Conservation (phyloP, 148 eudicot species). For the Vaccinium darrowii region DNA sequence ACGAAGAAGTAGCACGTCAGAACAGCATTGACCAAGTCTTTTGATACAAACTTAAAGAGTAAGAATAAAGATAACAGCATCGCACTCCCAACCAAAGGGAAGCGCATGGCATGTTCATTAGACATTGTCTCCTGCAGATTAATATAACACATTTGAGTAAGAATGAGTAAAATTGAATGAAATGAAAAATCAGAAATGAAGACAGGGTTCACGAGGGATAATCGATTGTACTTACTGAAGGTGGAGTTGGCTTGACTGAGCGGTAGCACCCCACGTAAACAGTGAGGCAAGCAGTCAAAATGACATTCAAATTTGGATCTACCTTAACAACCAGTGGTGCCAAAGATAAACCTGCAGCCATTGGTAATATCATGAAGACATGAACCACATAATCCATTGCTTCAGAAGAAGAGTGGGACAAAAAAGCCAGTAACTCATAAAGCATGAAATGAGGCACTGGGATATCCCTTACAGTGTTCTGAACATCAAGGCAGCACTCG, state of each 20-base stretch:
- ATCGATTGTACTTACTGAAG: slow-evolving; percentile 60
- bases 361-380: slow-evolving; percentile 6
- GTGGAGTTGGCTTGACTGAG: slow-evolving; percentile 95
- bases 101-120: slow-evolving; percentile 95
- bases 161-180: not conserved
- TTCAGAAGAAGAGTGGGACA: not conserved
- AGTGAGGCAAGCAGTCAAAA: slow-evolving; percentile 91
- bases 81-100: slow-evolving; percentile 96
- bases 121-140: slow-evolving; percentile 94
- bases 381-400: not conserved
- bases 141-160: not conserved
- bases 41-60: slow-evolving; percentile 89
- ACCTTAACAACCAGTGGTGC: slow-evolving; percentile 91
- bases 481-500: not conserved
- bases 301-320: slow-evolving; percentile 85
- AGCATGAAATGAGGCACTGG: not conserved
- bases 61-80: slow-evolving; percentile 89
- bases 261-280: slow-evolving; percentile 94
- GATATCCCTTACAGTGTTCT: not conserved
- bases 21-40: slow-evolving; percentile 95
- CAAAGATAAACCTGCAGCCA: slow-evolving; percentile 69
- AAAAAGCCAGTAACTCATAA: not conserved
- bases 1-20: slow-evolving; percentile 87
- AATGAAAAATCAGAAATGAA: not conserved
- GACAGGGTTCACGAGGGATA: not conserved